Evolutionary conservation across 257 asterid genomes (phyloP), one percentile per base, ranked within the genome.

Genomic region (Solanum commersonii): DNA sequence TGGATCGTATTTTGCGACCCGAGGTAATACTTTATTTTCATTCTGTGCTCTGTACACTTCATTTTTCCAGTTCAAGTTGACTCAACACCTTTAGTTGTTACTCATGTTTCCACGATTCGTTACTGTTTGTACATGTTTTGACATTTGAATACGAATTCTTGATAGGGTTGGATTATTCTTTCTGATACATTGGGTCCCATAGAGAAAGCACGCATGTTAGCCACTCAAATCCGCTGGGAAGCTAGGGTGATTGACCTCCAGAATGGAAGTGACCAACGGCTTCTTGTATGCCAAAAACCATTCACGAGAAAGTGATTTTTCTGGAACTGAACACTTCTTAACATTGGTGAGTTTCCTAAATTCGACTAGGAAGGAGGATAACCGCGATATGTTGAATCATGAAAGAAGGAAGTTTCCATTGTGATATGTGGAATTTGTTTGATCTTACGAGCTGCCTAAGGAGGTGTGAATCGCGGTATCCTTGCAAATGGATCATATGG

Each of bases 1-100:
- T 96, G 98, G 98, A 96, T 86, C 98, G 98, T 56, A 96, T 96
- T 79, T 90, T 95, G 87, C 93, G 99, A 25, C 98, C 99, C 3
- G 99, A 96, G 99, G 98, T 96, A 93, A 92, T 72, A 16, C 13
- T 46, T 2, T 46, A 18, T n/a, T 33, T 59, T 56, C 27, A 22
- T 27, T 44, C 49, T 84, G 40, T 52, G 8, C 40, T 56, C 27
- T 65, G 9, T 23, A 12, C 25, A 79, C 84, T 25, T 40, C 52
- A 44, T 40, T 79, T 44, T 79, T 79, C 65, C 84, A 6, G 65
- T 4, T 79, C 16, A 4, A 9, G 3, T 44, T 16, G 40, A 44
- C 27, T 16, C 85, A 44, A 79, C 67, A 27, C 67, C 65, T 79
- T 44, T 5, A 0, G 10, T 1, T 79, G 67, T 79, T 44, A 8